Conservation (phyloP, 768 basidiomycete genomes). For the Calocybe cyanea region DNA sequence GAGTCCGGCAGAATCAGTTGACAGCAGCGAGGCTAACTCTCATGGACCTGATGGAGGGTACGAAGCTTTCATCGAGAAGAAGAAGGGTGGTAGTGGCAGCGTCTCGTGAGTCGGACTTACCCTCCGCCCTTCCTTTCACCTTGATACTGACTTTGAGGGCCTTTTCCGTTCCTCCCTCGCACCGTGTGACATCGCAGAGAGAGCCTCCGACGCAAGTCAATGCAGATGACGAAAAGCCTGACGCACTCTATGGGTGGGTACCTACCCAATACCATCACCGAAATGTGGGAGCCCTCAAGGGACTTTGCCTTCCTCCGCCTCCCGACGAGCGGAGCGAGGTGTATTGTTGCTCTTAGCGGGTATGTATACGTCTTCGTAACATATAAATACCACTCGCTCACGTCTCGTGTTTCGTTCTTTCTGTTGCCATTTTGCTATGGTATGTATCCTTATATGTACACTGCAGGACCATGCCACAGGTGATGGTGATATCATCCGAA, state of each 20-base stretch:
- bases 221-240: constrained; percentile 71
- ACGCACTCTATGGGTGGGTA: constrained; percentile 82
- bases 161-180: not conserved
- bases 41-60: constrained; percentile 72
- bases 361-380: constrained; percentile 35
- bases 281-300: constrained; percentile 95
- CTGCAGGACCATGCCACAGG: constrained; percentile 84
- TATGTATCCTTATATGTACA: too few relatives aligned
- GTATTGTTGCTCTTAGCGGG: constrained; percentile 88
- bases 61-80: constrained; percentile 78
- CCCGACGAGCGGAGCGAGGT: constrained; percentile 73
- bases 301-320: constrained; percentile 92
- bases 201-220: constrained; percentile 60
- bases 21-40: constrained; percentile 41
- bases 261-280: constrained; percentile 84
- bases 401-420: not conserved
- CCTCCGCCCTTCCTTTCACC: constrained; percentile 4
- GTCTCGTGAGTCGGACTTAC: constrained; percentile 56
- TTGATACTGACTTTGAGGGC: too few relatives aligned
- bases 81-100: constrained; percentile 53
- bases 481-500: constrained; percentile 95
- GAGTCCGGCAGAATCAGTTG: constrained; percentile 58
- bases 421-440: not conserved
- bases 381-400: not conserved
- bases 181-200: constrained; percentile 29